Conservation (phyloP, 1,284 basidiomycete genomes). For the Irpex sp. region DNA sequence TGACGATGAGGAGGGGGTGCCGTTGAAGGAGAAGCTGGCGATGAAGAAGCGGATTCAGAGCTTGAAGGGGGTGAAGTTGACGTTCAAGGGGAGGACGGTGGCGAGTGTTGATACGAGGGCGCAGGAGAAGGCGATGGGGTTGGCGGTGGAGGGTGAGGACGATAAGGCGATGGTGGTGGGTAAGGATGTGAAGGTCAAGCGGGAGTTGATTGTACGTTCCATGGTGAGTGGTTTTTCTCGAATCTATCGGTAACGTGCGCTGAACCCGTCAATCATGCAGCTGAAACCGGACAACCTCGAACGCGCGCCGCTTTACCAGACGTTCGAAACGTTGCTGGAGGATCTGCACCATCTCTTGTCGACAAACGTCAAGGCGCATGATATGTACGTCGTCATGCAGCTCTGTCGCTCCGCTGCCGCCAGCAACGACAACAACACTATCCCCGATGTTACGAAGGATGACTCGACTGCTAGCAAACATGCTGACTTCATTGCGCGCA, state of each 20-base stretch:
- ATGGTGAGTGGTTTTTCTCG: neutral
- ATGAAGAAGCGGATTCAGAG: neutral
- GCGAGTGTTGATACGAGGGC: slow-evolving; percentile 7
- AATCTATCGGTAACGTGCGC: neutral
- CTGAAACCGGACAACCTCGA: neutral
- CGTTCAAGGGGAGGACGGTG: slow-evolving; percentile 9
- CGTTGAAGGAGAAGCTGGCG: neutral
- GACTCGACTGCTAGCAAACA: too few species aligned
- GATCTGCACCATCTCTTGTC: slow-evolving; percentile 32
- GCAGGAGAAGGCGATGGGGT: neutral
- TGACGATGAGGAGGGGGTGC: slow-evolving; percentile 1
- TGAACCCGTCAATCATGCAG: neutral
- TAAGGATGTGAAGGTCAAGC: neutral
- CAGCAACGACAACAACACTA: too few species aligned
- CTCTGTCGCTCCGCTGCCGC: neutral
- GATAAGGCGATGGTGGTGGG: too few species aligned
- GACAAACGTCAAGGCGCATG: slow-evolving; percentile 35
- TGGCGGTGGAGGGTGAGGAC: too few species aligned
- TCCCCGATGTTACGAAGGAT: too few species aligned
- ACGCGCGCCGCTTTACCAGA: slow-evolving; percentile 33
- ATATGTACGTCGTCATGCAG: slow-evolving; percentile 27
- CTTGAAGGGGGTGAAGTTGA: slow-evolving; percentile 7
- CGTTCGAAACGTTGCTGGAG: slow-evolving; percentile 28
- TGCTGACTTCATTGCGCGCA: too few species aligned
- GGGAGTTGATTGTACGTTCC: neutral